Evolutionary conservation across 2,329 filamentous ascomycete genomes (phyloP).

Genomic region (Pseudovirgaria hyperparasitica): DNA sequence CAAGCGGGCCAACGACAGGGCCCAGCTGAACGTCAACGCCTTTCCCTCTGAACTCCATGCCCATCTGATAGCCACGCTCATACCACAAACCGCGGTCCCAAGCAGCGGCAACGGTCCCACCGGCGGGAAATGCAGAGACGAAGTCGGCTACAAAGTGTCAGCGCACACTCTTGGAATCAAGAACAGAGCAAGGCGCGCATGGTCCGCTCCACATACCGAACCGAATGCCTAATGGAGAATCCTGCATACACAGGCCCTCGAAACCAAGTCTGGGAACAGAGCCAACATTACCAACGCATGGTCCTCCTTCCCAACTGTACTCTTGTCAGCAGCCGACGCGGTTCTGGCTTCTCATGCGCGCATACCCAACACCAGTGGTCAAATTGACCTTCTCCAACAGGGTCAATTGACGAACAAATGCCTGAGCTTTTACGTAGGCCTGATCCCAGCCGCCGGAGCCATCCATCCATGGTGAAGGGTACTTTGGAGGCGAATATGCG

Average conservation of each 20-base stretch:
- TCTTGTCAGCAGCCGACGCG: constrained; percentile 8
- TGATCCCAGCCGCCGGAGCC: constrained; percentile 55
- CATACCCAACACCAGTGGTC: constrained; percentile 77
- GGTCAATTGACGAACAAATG: constrained; percentile 73
- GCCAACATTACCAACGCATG: constrained; percentile 65
- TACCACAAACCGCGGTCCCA: constrained; percentile 64
- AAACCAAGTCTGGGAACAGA: constrained; percentile 58
- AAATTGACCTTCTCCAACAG: constrained; percentile 86
- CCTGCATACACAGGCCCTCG: constrained; percentile 70
- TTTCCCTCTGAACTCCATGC: constrained; percentile 60
- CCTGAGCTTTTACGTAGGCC: constrained; percentile 62
- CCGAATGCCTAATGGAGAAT: constrained; percentile 70
- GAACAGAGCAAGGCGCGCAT: constrained; percentile 1
- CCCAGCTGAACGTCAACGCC: constrained; percentile 65
- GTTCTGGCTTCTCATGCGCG: constrained; percentile 1
- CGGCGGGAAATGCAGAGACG: constrained; percentile 68
- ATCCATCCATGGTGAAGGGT: constrained; percentile 80
- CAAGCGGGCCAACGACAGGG: constrained; percentile 63
- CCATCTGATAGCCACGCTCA: constrained; percentile 60
- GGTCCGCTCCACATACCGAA: constrained; percentile 36
- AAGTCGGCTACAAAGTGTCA: constrained; percentile 47
- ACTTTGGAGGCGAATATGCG: constrained; percentile 49
- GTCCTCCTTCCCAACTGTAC: constrained; percentile 50
- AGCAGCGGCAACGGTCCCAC: constrained; percentile 68
- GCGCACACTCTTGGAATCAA: constrained; percentile 1